phyloP scores from a whole-genome alignment of 1,284 basidiomycete genomes.

The Microbotryum silenes-acaulis region DNA sequence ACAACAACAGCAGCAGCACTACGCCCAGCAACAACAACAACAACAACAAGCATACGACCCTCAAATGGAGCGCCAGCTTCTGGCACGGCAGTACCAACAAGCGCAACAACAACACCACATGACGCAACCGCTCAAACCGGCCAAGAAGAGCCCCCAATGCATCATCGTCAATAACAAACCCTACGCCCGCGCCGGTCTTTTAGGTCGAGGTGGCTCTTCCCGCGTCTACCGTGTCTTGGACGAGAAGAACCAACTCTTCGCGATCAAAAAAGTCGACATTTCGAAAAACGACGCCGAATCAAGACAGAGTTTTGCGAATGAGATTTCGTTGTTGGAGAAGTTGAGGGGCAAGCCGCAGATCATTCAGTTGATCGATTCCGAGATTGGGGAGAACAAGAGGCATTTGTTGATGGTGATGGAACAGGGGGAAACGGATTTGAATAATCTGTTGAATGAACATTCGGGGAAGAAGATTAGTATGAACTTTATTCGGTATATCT shows the following conservation, averaged over 20 bases:
- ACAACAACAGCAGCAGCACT: constrained; percentile 11
- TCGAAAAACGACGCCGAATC: constrained; percentile 74
- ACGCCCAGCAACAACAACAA: constrained; percentile 13
- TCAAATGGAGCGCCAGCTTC: neutral
- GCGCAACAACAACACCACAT: constrained; percentile 11
- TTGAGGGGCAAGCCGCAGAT: constrained; percentile 80
- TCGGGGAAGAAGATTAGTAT: constrained; percentile 73
- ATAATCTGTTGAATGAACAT: constrained; percentile 65
- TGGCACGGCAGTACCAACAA: constrained; percentile 4
- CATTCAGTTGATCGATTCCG: constrained; percentile 78
- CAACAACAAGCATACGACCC: constrained; percentile 12
- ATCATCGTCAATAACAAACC: constrained; percentile 59
- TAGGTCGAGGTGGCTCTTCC: constrained; percentile 89
- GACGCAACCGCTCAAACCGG: constrained; percentile 9
- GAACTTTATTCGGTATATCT: constrained; percentile 86
- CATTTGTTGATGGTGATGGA: constrained; percentile 77
- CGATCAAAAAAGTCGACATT: constrained; percentile 78
- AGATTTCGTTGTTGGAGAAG: constrained; percentile 77
- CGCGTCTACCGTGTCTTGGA: constrained; percentile 83
- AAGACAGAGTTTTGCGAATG: constrained; percentile 85
- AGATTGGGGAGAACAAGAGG: constrained; percentile 52
- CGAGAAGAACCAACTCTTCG: constrained; percentile 63
- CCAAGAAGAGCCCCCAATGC: constrained; percentile 12
- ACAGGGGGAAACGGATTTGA: constrained; percentile 82
- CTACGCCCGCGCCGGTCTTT: constrained; percentile 73